phyloP scores from a whole-genome alignment of 352 stramenopile genomes.

The Phytophthora fragariaefolia region DNA sequence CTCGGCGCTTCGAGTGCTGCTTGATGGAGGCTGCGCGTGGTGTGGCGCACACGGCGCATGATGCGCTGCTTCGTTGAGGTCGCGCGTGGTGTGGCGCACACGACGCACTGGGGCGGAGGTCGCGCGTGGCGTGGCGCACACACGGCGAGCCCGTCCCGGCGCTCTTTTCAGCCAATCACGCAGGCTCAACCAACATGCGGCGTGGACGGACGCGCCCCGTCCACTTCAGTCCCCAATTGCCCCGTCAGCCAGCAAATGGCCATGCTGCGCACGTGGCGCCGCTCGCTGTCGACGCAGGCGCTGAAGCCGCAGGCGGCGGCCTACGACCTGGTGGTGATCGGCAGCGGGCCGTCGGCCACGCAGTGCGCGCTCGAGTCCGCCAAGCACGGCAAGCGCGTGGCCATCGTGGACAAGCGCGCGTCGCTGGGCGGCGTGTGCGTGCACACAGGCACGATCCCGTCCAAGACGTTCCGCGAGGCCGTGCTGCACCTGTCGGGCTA shows the following conservation, averaged over 20 bases:
- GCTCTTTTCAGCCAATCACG: slow-evolving; percentile 25
- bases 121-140: not conserved
- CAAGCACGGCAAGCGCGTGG: slow-evolving; percentile 81
- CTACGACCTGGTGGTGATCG: slow-evolving; percentile 91
- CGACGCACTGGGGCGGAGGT: no score
- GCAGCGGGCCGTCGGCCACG: slow-evolving; percentile 82
- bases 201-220: not conserved
- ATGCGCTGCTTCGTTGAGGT: no score
- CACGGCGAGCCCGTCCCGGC: no score
- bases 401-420: slow-evolving; percentile 76
- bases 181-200: slow-evolving; percentile 10
- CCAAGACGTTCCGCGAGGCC: slow-evolving; percentile 92
- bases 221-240: slow-evolving; percentile 9
- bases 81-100: not conserved
- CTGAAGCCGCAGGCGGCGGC: slow-evolving; percentile 52
- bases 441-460: slow-evolving; percentile 88
- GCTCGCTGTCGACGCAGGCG: slow-evolving; percentile 20
- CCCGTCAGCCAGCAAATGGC: no score
- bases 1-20: no score
- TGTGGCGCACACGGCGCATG: slow-evolving; percentile 20
- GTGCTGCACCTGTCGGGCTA: slow-evolving; percentile 92
- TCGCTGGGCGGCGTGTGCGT: slow-evolving; percentile 80
- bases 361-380: slow-evolving; percentile 90
- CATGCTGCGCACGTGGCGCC: no score
- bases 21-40: not conserved